A percentile compares a stretch with the other conserved stretches of the same genome.
These are phyloP conservation scores for Fusarium newnesense DNA, from an alignment of 2,329 filamentous ascomycete species.

Conservation along the genomic window DNA sequence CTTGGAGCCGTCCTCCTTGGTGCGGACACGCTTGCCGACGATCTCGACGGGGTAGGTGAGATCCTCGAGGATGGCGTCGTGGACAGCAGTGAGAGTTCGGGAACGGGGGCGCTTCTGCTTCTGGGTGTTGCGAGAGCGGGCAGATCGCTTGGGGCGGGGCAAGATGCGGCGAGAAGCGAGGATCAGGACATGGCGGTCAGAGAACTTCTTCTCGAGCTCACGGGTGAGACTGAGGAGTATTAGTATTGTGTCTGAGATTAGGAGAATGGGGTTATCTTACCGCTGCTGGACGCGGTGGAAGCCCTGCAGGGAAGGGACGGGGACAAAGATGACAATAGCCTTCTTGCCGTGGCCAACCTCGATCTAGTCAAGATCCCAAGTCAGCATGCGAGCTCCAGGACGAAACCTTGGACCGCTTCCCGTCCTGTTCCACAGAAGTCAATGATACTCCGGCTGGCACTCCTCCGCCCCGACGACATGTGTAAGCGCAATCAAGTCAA, in stretches of 20 bases:
- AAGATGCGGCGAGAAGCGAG: constrained; percentile 98
- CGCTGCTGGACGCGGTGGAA: constrained; percentile 99
- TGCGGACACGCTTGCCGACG: constrained; percentile 97
- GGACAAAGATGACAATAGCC: constrained; percentile 99
- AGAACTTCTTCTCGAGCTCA: constrained; percentile 99
- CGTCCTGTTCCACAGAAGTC: constrained; percentile 72
- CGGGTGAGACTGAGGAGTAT: constrained; percentile 82
- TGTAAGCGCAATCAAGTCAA: constrained; percentile 25
- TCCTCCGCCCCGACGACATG: constrained; percentile 43
- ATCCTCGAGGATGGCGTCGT: constrained; percentile 97
- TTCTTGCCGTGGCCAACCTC: constrained; percentile 99
- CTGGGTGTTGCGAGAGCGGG: constrained; percentile 93
- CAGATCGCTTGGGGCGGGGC: constrained; percentile 97
- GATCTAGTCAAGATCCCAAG: constrained; percentile 81
- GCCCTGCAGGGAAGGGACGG: constrained; percentile 95
- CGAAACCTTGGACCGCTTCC: constrained; percentile 78
- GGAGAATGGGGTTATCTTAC: constrained; percentile 66
- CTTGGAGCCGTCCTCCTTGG: constrained; percentile 99
- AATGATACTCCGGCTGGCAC: constrained; percentile 52
- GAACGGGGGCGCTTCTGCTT: constrained; percentile 99
- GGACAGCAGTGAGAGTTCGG: constrained; percentile 96
- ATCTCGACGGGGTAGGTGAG: constrained; percentile 99
- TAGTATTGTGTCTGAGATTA: constrained; percentile 11
- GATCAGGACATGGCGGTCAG: constrained; percentile 99
- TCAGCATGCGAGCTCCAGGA: constrained; percentile 83